phyloP scores from a whole-genome alignment of 2,329 filamentous ascomycete genomes.

The Aureobasidium melanogenum region DNA sequence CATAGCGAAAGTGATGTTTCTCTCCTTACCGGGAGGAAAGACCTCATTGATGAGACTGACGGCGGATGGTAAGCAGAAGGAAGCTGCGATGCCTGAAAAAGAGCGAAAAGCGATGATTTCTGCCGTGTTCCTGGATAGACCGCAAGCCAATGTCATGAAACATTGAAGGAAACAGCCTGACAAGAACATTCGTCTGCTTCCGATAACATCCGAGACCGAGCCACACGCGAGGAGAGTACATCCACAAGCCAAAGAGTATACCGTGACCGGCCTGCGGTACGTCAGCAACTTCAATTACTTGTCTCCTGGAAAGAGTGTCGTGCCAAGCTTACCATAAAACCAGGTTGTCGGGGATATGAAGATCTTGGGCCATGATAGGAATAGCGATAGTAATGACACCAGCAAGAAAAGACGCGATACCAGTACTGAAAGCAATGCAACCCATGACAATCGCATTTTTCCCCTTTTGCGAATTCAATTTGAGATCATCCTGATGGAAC shows the following conservation, averaged over 20 bases:
- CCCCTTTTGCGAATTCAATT: constrained; percentile 11
- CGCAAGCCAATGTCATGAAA: constrained; percentile 35
- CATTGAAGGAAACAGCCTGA: constrained; percentile 37
- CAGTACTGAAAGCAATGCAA: constrained; percentile 21
- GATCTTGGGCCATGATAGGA: constrained; percentile 32
- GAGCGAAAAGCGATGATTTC: constrained; percentile 16
- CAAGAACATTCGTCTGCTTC: constrained; percentile 38
- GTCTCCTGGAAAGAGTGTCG: background rate
- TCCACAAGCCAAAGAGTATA: constrained; percentile 33
- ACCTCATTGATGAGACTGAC: constrained; percentile 39
- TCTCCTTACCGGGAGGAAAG: constrained; percentile 37
- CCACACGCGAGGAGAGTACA: constrained; percentile 43
- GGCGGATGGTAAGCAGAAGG: constrained; percentile 33
- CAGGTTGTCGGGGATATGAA: constrained; percentile 21
- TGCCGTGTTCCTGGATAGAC: constrained; percentile 27
- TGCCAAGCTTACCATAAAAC: constrained; percentile 18
- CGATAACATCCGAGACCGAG: constrained; percentile 43
- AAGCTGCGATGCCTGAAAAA: constrained; percentile 14
- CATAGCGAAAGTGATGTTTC: constrained; percentile 45
- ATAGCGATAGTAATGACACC: constrained; percentile 36
- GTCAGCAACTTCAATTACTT: background rate
- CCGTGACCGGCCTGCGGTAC: constrained; percentile 21
- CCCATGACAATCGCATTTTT: constrained; percentile 19
- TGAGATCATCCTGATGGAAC: background rate
- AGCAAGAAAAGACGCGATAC: constrained; percentile 21